Evolutionary conservation across 2,329 filamentous ascomycete species (phyloP), one percentile per base, ranked within the genome.

Genomic region (Ascochyta viciae-villosae): DNA sequence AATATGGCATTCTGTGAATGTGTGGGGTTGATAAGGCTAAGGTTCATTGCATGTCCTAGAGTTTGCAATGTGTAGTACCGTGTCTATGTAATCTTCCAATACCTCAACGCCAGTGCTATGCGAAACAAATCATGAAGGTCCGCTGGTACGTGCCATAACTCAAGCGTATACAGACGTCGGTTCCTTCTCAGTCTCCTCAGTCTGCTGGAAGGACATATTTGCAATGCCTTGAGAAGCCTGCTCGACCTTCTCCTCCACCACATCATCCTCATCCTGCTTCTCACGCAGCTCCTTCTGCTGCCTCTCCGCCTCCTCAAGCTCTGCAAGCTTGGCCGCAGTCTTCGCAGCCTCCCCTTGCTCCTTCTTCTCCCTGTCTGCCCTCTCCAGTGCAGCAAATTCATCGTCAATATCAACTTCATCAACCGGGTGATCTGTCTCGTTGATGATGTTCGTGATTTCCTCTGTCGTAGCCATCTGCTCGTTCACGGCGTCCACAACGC

Each of bases 401-500:
- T 94, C 90, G 64, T 97, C 92, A 51, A 98, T 86, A 73, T 96
- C 93, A 19, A 71, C 83, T 70, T 96, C 93, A 73, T 96, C 91
- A 29, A 96, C 68, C 5, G 63, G 61, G 42, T 66, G 52, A 13
- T 67, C 67, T 4, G 69, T 66, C 62, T 95, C 91, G 48, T 87
- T 87, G 60, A 98, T 83, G 37, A 94, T 88, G 51, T 83, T 85
- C 26, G 87, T 86, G 22, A 98, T 85, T 77, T 98, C 94, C 70
- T 97, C 92, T 3, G 68, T 69, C 6, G 60, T 87, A 47, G 80
- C 83, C 86, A 95, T 95, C 77, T 96, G 88, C 65, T 93, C 89
- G 48, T 89, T 84, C 68, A 96, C 77, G 44, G 83, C 82, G 63
- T 91, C 89, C 47, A 96, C 85, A 12, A 95, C 85, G 58, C 86